phyloP scores from a whole-genome alignment of 2,329 filamentous ascomycete species.

The Fusarium sp. region DNA sequence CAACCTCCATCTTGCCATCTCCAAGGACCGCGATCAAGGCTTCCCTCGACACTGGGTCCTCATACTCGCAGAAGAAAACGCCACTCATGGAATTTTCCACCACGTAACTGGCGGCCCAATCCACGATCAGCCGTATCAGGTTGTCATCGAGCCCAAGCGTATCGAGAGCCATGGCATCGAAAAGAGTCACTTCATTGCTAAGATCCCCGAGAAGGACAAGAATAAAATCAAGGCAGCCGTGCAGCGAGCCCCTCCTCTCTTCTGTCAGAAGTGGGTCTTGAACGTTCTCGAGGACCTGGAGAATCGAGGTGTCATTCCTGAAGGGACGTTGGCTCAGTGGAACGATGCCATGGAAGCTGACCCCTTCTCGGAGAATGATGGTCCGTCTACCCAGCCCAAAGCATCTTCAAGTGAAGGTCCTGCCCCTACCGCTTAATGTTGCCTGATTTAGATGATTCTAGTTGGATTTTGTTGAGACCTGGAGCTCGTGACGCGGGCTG shows the following conservation, averaged over 20 bases:
- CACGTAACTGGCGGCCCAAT: neutral
- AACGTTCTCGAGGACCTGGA: neutral
- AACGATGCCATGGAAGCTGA: neutral
- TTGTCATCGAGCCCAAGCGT: neutral
- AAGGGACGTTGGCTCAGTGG: neutral
- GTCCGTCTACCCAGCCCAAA: neutral
- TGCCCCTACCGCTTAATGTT: neutral
- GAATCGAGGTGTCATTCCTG: neutral
- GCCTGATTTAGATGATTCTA: accelerated
- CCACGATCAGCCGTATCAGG: neutral
- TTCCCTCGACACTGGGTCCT: neutral
- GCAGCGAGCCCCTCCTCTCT: neutral
- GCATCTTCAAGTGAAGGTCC: neutral
- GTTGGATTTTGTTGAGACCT: too few species aligned
- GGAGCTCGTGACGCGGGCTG: neutral
- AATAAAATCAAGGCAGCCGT: neutral
- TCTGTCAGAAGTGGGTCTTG: constrained; percentile 5
- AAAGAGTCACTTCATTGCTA: neutral
- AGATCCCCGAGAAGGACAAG: neutral
- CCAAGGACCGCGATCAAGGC: neutral
- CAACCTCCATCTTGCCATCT: neutral
- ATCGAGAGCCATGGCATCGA: neutral
- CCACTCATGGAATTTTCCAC: neutral
- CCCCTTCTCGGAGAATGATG: neutral
- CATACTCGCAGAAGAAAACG: neutral